Evolutionary conservation across 176 grass and related monocot genomes (phyloP), one percentile per base, ranked within the genome.

Genomic region (Dactylis glomerata): DNA sequence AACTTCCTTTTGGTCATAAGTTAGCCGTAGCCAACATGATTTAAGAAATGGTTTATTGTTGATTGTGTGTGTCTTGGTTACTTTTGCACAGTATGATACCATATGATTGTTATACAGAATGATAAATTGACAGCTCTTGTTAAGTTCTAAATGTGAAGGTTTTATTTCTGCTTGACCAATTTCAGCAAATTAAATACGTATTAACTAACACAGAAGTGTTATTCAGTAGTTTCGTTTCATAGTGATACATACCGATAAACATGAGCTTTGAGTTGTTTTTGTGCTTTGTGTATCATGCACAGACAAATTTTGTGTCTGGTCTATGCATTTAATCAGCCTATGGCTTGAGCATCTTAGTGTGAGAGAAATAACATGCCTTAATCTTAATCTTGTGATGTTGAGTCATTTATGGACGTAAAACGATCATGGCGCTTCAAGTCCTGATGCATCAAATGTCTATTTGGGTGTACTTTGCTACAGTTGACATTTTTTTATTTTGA

Each of bases 401-500:
- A 76, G 31, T 67, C 45, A 37, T 84, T 66, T 76, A 63, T 49
- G 3, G n/a, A 58, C 0, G 30, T 31, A 26, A 52, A 26, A 13
- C 36, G 42, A 54, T 54, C 24, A 16, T 42, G 50, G 36, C 10
- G 20, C 64, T 72, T 64, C 11, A 10, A 54, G 62, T 64, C 11
- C 30, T 72, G 65, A 88, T 78, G 23, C 10, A 42, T 37, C 20
- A 26, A 11, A 73, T 79, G 31, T 77, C 12, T 62, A 64, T 24
- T 63, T 79, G 0, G 31, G 10, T 81, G 11, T 31, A 8, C 10
- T n/a, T 63, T 64, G 57, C 10, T 20, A 51, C 15, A 86, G 55
- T 72, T 81, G 10, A 19, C 23, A 13, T 17, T 79, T 82, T 82
- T n/a, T 73, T 80, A 17, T 54, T 88, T 3, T 6, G 23, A 63